Base-by-base conservation (phyloP, 495 filamentous ascomycete genomes). In the Oleoguttula mirabilis region DNA sequence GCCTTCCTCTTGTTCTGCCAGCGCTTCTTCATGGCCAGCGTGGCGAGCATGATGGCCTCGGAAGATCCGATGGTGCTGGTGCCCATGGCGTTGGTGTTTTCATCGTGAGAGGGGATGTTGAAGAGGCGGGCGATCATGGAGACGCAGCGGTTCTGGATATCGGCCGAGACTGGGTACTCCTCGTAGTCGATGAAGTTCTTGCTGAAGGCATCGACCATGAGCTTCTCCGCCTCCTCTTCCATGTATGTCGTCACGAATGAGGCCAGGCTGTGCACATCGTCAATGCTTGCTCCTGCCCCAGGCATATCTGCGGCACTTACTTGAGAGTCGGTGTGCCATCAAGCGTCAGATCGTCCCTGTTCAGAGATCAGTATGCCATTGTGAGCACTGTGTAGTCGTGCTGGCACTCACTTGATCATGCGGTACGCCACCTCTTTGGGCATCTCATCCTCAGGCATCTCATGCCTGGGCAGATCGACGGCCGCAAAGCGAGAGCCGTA, bases 371-470 rank as follows among this genome's bases (percentile, higher is more conserved):
- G 33, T 14, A 8, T 36, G 8, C 15, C 6, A 21, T 20, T 35
- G n/a, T n/a, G 21, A 7, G 3, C 19, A 8, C 1, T 15, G 2
- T 6, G 15, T 32, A 25, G 1, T 33, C 7, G 8, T 4, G 1
- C 8, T 19, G 10, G 14, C 27, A 31, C 52, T 50, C 28, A 56
- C 65, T 86, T 88, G 66, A 94, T 94, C 84, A 93, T 83, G 32
- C 84, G 80, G 60, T 92, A 88, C 10, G 86, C 86, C n/a, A 88
- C 69, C 52, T 92, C 82, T 45, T 76, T 79, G 32, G 84, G 84
- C 84, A 88, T 88, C 61, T 88, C 83, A 5, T 60, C 51, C 55
- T 92, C 86, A n/a, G 87, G 86, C 81, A 94, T 93, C 60, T 84
- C 80, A 56, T 80, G 71, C 53, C 72, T 75, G 27, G 84, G 82